Conservation (phyloP, 805 yeast species). For the Sugiyamaella mastotermitis region DNA sequence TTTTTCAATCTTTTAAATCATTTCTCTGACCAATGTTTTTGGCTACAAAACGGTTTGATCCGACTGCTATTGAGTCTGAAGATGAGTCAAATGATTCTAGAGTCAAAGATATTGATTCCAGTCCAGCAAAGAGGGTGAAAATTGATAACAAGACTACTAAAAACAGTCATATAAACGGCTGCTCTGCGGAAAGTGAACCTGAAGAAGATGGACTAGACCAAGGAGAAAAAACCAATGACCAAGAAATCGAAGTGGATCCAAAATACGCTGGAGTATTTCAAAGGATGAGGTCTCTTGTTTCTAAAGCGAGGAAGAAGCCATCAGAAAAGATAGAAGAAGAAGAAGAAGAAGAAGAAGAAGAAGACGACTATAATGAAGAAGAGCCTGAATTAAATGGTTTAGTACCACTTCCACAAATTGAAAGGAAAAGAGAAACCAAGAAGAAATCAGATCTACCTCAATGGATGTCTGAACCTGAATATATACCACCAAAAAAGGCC, state of each 20-base stretch:
- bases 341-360: constrained; percentile 3
- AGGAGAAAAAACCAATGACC: constrained; percentile 10
- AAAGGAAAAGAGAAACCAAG: constrained; percentile 31
- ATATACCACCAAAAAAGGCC: constrained; percentile 42
- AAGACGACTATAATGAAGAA: constrained; percentile 19
- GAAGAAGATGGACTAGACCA: too few species aligned
- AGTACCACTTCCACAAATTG: constrained; percentile 66
- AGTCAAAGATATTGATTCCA: too few species aligned
- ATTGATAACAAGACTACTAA: too few species aligned
- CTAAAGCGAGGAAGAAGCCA: constrained; percentile 6
- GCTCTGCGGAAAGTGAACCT: too few species aligned
- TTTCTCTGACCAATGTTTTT: constrained; percentile 11
- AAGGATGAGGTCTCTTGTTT: constrained; percentile 38
- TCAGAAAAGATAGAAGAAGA: constrained; percentile 18
- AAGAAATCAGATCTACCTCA: constrained; percentile 8
- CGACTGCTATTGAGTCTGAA: constrained; percentile 3
- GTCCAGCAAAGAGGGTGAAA: too few species aligned
- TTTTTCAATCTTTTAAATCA: too few species aligned
- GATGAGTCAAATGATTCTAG: constrained; percentile 6
- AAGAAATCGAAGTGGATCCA: constrained; percentile 21
- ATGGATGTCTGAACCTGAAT: constrained; percentile 68
- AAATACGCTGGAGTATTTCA: constrained; percentile 48
- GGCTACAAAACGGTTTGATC: constrained; percentile 19
- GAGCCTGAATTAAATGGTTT: constrained; percentile 30
- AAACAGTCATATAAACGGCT: too few species aligned